Conservation (phyloP, 495 filamentous ascomycete genomes). For the Rhypophila decipiens region DNA sequence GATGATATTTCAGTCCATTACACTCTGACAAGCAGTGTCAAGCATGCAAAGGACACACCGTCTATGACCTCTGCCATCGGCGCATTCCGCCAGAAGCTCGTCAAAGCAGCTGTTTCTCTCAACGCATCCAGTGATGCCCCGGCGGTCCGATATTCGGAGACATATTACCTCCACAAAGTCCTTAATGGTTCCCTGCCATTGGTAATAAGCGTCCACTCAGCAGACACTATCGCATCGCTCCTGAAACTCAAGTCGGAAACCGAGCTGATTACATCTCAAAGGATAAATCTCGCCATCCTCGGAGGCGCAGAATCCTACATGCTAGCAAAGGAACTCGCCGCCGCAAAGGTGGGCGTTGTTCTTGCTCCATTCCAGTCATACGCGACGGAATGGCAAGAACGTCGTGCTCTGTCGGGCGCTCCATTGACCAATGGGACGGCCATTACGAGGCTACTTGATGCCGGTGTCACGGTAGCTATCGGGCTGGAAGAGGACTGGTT, state of each 20-base stretch:
- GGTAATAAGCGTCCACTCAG: constrained; percentile 38
- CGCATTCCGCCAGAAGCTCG: constrained; percentile 34
- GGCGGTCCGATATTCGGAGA: constrained; percentile 32
- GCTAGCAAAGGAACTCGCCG: constrained; percentile 41
- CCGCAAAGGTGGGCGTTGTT: constrained; percentile 40
- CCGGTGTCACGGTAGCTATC: constrained; percentile 39
- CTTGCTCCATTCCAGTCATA: constrained; percentile 40
- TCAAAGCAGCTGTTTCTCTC: constrained; percentile 26
- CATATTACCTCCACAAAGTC: constrained; percentile 32
- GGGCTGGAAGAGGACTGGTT: constrained; percentile 44
- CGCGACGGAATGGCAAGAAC: constrained; percentile 39
- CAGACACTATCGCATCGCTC: constrained; percentile 36
- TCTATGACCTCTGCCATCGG: constrained; percentile 36
- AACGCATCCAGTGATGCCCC: constrained; percentile 22
- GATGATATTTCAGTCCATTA: constrained; percentile 41
- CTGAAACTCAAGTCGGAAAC: constrained; percentile 34
- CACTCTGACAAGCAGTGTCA: constrained; percentile 28
- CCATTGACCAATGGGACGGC: constrained; percentile 48
- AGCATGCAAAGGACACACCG: constrained; percentile 23
- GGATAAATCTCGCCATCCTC: constrained; percentile 35
- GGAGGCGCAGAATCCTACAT: constrained; percentile 46
- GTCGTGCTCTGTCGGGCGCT: constrained; percentile 41
- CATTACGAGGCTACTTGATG: constrained; percentile 38
- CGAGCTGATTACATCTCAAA: constrained; percentile 14
- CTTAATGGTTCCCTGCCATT: constrained; percentile 29